Evolutionary conservation across 2,329 filamentous ascomycete species (phyloP).

Genomic region (Lanzia echinophila): DNA sequence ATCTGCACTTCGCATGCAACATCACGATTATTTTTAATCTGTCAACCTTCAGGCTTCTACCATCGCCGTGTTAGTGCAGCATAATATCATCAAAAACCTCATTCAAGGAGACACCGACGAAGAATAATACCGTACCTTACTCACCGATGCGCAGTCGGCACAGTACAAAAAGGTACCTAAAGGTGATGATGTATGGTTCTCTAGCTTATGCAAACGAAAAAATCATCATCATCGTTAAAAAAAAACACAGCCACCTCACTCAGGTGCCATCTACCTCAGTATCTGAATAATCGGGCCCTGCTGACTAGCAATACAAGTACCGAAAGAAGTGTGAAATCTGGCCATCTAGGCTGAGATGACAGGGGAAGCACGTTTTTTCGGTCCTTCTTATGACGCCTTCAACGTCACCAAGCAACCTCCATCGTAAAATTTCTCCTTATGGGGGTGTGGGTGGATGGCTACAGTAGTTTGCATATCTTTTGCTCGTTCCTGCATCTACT

Average conservation of each 20-base stretch:
- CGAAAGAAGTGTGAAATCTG: too few species aligned
- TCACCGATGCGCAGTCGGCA: conserved; percentile 1
- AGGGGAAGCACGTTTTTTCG: conserved; percentile 4
- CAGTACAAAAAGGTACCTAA: background rate
- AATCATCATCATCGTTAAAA: background rate
- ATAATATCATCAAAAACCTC: background rate
- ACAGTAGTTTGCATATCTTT: background rate
- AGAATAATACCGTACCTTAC: background rate
- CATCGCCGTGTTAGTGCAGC: background rate
- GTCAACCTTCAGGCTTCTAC: background rate
- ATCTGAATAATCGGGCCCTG: background rate
- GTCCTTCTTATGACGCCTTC: background rate
- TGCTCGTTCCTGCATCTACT: background rate
- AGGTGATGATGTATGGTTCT: background rate
- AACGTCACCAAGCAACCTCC: background rate
- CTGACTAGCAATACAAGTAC: background rate
- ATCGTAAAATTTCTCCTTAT: background rate
- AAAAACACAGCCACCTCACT: background rate
- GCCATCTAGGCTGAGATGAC: background rate
- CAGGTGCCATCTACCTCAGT: background rate
- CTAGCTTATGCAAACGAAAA: background rate
- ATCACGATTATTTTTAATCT: background rate
- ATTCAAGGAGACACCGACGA: background rate
- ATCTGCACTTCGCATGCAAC: conserved; percentile 7
- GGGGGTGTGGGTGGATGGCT: background rate